Percentiles rank a stretch among this genome's conserved stretches.
These are phyloP conservation scores for Eurotiales sp. DNA, from an alignment of 2,329 filamentous ascomycete genomes.

Conservation along the genomic window DNA sequence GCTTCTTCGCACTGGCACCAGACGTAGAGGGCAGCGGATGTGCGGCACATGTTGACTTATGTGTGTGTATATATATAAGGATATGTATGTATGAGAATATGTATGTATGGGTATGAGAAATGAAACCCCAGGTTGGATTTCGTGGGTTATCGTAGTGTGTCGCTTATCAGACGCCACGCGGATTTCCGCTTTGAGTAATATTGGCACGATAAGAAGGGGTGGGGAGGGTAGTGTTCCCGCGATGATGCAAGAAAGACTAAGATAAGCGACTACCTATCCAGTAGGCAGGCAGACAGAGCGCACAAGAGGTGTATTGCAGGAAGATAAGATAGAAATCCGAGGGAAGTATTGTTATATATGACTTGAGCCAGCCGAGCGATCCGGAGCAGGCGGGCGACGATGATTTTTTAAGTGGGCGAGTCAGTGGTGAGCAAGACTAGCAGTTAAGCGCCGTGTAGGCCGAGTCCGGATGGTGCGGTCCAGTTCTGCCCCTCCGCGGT, in stretches of 20 bases:
- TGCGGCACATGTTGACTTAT: conserved; percentile 30
- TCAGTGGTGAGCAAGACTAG: too few relatives aligned
- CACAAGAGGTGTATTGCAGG: too few relatives aligned
- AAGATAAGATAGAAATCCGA: too few relatives aligned
- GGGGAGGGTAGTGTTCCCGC: not conserved
- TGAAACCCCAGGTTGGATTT: not conserved
- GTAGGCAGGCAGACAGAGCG: too few relatives aligned
- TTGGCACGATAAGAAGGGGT: conserved; percentile 3
- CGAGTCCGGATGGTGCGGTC: too few relatives aligned
- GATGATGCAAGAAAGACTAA: not conserved
- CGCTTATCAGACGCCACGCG: not conserved
- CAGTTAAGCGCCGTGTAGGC: too few relatives aligned
- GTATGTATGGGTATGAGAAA: not conserved
- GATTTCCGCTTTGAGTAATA: conserved; percentile 14
- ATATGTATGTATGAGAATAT: not conserved
- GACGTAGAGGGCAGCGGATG: conserved; percentile 34
- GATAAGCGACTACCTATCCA: not conserved
- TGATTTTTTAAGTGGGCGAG: too few relatives aligned
- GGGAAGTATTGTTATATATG: too few relatives aligned
- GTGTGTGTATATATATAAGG: not conserved
- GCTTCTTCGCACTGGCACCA: conserved; percentile 39
- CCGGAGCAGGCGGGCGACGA: too few relatives aligned
- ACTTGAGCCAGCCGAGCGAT: too few relatives aligned
- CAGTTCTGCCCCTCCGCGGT: too few relatives aligned
- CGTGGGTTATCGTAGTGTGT: not conserved